phyloP scores from a whole-genome alignment of 495 filamentous ascomycete species.

The Peziza echinospora region DNA sequence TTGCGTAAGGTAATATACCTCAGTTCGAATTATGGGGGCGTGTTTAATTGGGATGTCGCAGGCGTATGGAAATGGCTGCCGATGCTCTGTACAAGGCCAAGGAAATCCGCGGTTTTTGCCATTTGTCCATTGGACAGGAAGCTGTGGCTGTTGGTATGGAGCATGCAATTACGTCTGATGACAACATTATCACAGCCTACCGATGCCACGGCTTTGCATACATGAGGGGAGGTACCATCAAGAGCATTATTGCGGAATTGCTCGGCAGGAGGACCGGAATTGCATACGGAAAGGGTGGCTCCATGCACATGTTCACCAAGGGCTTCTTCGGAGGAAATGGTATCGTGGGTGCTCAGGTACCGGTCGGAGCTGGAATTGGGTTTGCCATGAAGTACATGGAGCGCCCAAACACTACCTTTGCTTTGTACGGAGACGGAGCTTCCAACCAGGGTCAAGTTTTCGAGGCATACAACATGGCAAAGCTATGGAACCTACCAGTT shows the following conservation, averaged over 20 bases:
- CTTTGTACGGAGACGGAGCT: conserved; percentile 92
- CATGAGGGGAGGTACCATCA: conserved; percentile 83
- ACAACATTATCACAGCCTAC: conserved; percentile 94
- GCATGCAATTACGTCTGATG: conserved; percentile 71
- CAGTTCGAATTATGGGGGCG: neutral
- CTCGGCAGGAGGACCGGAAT: conserved; percentile 89
- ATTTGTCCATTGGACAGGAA: conserved; percentile 93
- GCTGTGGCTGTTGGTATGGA: conserved; percentile 94
- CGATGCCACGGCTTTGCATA: conserved; percentile 95
- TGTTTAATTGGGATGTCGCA: conserved; percentile 19
- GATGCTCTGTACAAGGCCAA: conserved; percentile 98
- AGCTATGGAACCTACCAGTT: conserved; percentile 89
- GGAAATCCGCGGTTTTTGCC: conserved; percentile 98
- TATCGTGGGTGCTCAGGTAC: conserved; percentile 96
- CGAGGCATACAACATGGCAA: conserved; percentile 99
- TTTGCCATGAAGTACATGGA: conserved; percentile 91
- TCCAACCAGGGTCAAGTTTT: conserved; percentile 98
- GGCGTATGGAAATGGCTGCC: conserved; percentile 98
- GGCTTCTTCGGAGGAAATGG: conserved; percentile 98
- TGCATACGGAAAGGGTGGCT: conserved; percentile 93
- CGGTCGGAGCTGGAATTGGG: conserved; percentile 86
- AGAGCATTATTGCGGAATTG: conserved; percentile 89
- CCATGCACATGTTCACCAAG: conserved; percentile 99
- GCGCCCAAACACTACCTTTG: conserved; percentile 62
- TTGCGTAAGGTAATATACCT: conserved; percentile 46